Percentiles rank a stretch among this genome's conserved stretches.
These are phyloP conservation scores for Pyricularia grisea DNA, from an alignment of 2,329 filamentous ascomycete species.

Conservation along the genomic window DNA sequence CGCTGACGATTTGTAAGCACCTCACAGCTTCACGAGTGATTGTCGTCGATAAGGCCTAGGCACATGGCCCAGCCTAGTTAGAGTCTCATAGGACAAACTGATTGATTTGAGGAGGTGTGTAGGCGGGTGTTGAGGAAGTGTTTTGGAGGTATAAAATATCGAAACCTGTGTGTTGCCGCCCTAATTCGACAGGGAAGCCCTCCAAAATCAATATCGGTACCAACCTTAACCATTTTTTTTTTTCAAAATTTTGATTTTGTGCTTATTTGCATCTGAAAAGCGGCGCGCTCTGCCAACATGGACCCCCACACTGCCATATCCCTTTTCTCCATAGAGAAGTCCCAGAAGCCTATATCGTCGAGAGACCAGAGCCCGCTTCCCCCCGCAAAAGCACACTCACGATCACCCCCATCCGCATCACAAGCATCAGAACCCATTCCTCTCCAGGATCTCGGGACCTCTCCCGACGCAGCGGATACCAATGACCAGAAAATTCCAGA, in stretches of 20 bases:
- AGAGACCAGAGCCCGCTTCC: slow-evolving; percentile 21
- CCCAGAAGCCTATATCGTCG: slow-evolving; percentile 5
- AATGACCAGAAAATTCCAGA: slow-evolving; percentile 8
- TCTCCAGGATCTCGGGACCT: not conserved
- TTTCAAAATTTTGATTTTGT: not conserved
- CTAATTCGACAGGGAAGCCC: no score
- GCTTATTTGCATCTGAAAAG: not conserved
- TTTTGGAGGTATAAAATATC: not conserved
- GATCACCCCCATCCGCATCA: slow-evolving; percentile 15
- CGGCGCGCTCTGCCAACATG: not conserved
- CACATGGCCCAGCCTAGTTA: not conserved
- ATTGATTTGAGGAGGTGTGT: not conserved
- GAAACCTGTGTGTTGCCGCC: not conserved
- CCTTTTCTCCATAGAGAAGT: not conserved
- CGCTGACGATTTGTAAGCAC: not conserved
- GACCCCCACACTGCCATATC: not conserved
- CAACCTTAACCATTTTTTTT: no score
- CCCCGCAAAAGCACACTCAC: slow-evolving; percentile 20
- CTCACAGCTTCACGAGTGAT: not conserved
- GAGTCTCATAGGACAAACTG: not conserved
- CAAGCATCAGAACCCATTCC: not conserved
- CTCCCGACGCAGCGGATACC: not conserved
- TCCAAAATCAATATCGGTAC: not conserved
- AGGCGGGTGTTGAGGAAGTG: no score
- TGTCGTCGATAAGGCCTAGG: not conserved